phyloP scores from a whole-genome alignment of 2,329 filamentous ascomycete genomes.

The Neonectria coccinea region DNA sequence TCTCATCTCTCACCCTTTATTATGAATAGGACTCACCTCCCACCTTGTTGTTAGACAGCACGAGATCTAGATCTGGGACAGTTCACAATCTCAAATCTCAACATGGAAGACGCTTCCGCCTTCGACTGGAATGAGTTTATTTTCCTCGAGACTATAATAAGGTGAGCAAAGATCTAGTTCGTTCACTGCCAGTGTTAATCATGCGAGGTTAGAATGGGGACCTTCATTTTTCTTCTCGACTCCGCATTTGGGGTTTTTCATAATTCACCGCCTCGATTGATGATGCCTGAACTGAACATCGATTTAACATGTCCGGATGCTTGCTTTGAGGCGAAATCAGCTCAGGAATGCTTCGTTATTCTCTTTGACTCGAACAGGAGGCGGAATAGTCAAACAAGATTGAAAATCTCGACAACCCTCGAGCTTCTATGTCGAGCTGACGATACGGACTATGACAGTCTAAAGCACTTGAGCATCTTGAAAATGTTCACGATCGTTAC shows the following conservation, averaged over 20 bases:
- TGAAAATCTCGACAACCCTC: not conserved
- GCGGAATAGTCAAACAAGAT: not conserved
- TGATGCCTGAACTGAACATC: constrained; percentile 8
- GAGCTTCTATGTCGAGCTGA: constrained; percentile 7
- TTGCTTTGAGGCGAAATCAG: constrained; percentile 11
- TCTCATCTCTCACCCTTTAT: too few relatives aligned
- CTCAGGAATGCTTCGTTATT: constrained; percentile 13
- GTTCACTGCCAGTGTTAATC: not conserved
- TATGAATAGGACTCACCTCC: not conserved
- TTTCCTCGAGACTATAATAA: not conserved
- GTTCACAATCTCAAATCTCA: not conserved
- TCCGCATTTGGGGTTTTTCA: constrained; percentile 6
- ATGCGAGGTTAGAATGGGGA: not conserved
- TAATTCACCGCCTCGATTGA: constrained; percentile 11
- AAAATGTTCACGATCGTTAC: constrained; percentile 18
- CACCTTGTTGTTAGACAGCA: not conserved
- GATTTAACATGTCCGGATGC: constrained; percentile 6
- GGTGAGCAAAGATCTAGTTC: not conserved
- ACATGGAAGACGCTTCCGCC: not conserved
- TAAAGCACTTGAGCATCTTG: constrained; percentile 3
- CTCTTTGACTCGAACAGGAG: not conserved
- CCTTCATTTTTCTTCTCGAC: constrained; percentile 10
- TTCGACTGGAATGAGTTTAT: constrained; percentile 7
- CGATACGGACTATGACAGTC: not conserved
- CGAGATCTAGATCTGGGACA: constrained; percentile 3